Base-by-base conservation (phyloP, 805 yeast genomes). In the Lachancea sp. region DNA sequence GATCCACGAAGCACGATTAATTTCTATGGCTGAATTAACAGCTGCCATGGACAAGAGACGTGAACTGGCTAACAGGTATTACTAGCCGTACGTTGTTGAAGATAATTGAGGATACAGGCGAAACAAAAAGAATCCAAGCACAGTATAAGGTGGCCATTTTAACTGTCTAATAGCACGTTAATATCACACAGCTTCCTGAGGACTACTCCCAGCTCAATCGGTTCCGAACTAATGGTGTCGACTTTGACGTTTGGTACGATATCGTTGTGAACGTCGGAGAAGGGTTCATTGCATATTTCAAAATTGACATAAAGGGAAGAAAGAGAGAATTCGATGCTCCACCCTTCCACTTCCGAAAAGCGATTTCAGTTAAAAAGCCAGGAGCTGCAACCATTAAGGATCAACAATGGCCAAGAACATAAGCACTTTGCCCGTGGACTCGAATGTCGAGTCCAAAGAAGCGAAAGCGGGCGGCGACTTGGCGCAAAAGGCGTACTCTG, bases 1-100 rank as follows among this genome's bases (percentile, higher is more conserved):
- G 42, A 39, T 61, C 1, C 20, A 40, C 8, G 61, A 60, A 31
- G 42, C 53, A 0, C 36, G 38, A 1, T 33, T 61, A 2, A 60
- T 56, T 34, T 39, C 54, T 4, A 41, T 42, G 8, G 50, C 48
- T 8, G 57, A 56, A 32, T 34, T 61, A 3, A 24, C 30, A 5
- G 33, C 45, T 9, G 62, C 63, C 13, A 54, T 60, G 22, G 49
- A 48, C 19, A 62, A 60, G 43, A 58, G 65, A 41, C 46, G 53
- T 6, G 64, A 60, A 29, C 45, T 62, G 26, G 60, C 63, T 13
- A 47, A 57, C 7, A 56, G 46, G 28, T 61, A 60, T 38, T 42
- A 38, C 38, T 42, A 26, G 18, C 24, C 24, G 24, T 7, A 7
- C 11, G 11, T 7, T 22, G 9, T 8, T 22, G 11, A 8, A 7